These are phyloP conservation scores for Neopestalotiopsis sp. DNA, from an alignment of 2,329 filamentous ascomycete genomes.

Conservation along the genomic window DNA sequence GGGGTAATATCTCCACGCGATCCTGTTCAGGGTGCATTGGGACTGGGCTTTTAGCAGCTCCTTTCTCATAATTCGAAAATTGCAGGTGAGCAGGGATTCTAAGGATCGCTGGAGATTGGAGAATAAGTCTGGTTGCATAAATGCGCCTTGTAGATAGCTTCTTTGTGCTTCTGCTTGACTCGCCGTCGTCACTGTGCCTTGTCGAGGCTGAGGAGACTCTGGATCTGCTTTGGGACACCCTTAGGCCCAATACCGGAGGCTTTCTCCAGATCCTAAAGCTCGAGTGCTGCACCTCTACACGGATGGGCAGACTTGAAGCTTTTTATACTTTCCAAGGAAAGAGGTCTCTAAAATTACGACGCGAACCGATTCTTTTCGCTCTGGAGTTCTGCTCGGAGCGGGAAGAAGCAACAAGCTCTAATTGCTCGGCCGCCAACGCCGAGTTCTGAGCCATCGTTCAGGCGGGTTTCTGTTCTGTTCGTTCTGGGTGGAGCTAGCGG, in stretches of 20 bases:
- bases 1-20: neutral
- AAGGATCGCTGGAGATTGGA: neutral
- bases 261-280: neutral
- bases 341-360: neutral
- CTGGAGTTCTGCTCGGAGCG: neutral
- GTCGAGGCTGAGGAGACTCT: neutral
- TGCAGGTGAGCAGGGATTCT: neutral
- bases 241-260: neutral
- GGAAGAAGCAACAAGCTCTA: constrained; percentile 1
- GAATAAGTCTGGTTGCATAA: constrained; percentile 1
- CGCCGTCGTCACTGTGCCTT: neutral
- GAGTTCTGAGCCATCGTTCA: neutral
- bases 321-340: neutral
- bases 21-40: neutral
- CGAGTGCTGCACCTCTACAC: neutral
- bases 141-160: constrained; percentile 11
- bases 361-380: neutral
- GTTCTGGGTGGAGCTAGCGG: constrained; percentile 4
- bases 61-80: neutral
- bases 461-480: neutral
- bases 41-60: neutral
- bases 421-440: neutral
- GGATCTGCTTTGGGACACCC: neutral
- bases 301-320: neutral
- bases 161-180: constrained; percentile 14